Evolutionary conservation across 805 yeast species (phyloP), one percentile per base, ranked within the genome.

Genomic region (Candida chauliodis): DNA sequence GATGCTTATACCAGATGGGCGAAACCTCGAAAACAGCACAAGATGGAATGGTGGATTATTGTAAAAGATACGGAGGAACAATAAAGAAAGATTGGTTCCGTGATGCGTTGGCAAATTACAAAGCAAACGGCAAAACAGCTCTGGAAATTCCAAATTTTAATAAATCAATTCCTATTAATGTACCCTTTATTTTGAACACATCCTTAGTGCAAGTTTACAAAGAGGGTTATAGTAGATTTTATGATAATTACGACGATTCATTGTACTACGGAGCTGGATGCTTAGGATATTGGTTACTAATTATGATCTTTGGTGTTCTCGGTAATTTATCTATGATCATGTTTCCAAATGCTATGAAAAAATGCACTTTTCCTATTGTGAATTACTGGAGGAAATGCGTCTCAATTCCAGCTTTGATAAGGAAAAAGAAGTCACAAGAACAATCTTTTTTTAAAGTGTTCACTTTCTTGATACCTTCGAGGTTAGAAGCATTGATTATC

Each of bases 281-380:
- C 22, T 40, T 78, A 15, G 71, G 73, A 0, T 75, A 69, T 45
- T 75, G 81, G 79, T 69, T 60, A 2, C 35, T 63, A 1, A 55
- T 78, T 28, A 48, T 75, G 38, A 21, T 76, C 1, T 21, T 69
- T 19, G 64, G 73, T 3, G 65, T 66, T 2, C 15, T 73, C 8
- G 48, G 54, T 32, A 69, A 73, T 42, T 69, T 76, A 73, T 20
- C 57, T 5, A 49, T 52, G 21, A 50, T 58, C 28, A 40, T 73
- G n/a, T 59, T 64, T 19, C 79, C 79, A 4, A 40, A 53, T 0
- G 34, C 64, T 18, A 43, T 56, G 8, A 52, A 55, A 18, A 36
- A 45, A 3, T 45, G 57, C n/a, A 61, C 60, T 14, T 68, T 68
- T 1, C 50, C 47, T 3, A n/a, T 51, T n/a, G 40, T 52, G 2